phyloP scores from a whole-genome alignment of 345 rosid genomes.

The Syzygium grande region DNA sequence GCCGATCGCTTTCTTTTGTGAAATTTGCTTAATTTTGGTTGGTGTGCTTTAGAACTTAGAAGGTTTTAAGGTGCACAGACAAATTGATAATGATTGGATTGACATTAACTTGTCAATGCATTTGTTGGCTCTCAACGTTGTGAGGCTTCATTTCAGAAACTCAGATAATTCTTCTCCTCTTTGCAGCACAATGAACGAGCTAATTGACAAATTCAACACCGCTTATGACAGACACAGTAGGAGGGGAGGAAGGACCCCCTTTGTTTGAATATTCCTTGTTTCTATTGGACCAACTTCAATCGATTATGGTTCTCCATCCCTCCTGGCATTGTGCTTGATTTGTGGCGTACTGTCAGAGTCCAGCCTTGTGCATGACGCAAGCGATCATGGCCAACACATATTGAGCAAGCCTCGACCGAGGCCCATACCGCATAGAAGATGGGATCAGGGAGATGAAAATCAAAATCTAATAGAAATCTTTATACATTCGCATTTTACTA shows the following conservation, averaged over 20 bases:
- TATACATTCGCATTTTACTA: background rate
- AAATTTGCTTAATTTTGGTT: background rate
- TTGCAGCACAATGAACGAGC: slow-evolving; percentile 86
- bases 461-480: background rate
- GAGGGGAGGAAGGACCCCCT: slow-evolving; percentile 85
- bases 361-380: background rate
- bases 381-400: background rate
- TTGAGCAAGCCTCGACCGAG: background rate
- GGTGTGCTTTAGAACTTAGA: background rate
- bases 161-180: background rate
- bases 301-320: background rate
- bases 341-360: background rate
- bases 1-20: background rate
- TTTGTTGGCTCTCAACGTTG: background rate
- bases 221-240: slow-evolving; percentile 87
- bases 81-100: background rate
- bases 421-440: background rate
- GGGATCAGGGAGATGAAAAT: background rate
- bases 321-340: background rate
- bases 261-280: slow-evolving; percentile 31
- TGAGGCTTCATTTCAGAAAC: background rate
- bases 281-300: background rate
- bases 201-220: slow-evolving; percentile 93
- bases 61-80: background rate
- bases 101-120: background rate